A percentile compares a stretch with the other conserved stretches of the same genome.
Conservation (phyloP, 108 stramenopile species). For the Cyclotella choctawhatcheeana region DNA sequence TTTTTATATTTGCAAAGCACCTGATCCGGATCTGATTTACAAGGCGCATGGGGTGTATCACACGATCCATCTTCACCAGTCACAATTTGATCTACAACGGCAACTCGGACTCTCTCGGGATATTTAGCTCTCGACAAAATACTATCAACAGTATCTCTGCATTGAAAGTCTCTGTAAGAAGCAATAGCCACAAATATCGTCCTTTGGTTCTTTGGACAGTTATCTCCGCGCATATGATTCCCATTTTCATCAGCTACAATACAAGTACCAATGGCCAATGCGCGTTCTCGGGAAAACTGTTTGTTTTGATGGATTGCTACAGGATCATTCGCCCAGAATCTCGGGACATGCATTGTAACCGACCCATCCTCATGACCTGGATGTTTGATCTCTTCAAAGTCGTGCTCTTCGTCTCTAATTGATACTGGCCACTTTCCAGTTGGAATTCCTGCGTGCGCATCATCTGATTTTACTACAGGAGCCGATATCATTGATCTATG, state of each 20-base stretch:
- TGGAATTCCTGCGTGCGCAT: slow-evolving; percentile 36
- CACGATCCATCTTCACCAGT: slow-evolving; percentile 50
- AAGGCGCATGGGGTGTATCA: slow-evolving; percentile 44
- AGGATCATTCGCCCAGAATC: slow-evolving; percentile 51
- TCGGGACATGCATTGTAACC: slow-evolving; percentile 45
- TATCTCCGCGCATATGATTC: slow-evolving; percentile 40
- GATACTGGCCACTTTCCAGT: slow-evolving; percentile 50
- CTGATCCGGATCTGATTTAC: slow-evolving; percentile 43
- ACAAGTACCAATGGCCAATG: slow-evolving; percentile 52
- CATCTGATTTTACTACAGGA: no score
- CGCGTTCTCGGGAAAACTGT: slow-evolving; percentile 51
- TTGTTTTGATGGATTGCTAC: slow-evolving; percentile 54
- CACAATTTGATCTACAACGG: slow-evolving; percentile 56
- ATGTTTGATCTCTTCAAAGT: slow-evolving; percentile 54
- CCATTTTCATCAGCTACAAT: slow-evolving; percentile 39
- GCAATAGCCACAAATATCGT: slow-evolving; percentile 58
- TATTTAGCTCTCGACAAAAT: slow-evolving; percentile 68
- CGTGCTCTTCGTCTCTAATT: slow-evolving; percentile 47
- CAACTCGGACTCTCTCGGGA: slow-evolving; percentile 66
- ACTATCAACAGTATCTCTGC: slow-evolving; percentile 65
- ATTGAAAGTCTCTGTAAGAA: slow-evolving; percentile 56
- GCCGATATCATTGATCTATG: no score
- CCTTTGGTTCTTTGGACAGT: slow-evolving; percentile 40
- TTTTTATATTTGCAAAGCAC: slow-evolving; percentile 45
- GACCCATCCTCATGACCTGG: slow-evolving; percentile 43